phyloP scores from a whole-genome alignment of 1,139 yeast species.

The Saccharomyces pastorianus region DNA sequence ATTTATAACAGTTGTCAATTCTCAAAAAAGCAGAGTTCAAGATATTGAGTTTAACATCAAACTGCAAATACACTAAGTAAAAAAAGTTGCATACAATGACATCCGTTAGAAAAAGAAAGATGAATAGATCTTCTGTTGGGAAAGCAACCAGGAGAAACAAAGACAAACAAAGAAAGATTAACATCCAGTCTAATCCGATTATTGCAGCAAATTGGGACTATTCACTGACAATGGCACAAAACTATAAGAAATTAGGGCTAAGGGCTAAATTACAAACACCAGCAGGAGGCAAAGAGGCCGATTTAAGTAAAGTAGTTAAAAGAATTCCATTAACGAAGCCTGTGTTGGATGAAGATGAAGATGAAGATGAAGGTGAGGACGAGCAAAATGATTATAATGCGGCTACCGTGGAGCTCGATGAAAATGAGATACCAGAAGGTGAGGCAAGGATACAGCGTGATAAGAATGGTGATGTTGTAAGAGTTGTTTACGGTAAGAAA shows the following conservation, averaged over 20 bases:
- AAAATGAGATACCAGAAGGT: conserved; percentile 56
- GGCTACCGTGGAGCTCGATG: conserved; percentile 43
- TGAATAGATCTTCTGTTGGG: conserved; percentile 60
- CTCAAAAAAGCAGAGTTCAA: background rate
- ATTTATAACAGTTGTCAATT: background rate
- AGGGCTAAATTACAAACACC: conserved; percentile 54
- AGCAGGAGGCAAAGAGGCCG: conserved; percentile 61
- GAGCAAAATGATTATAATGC: conserved; percentile 30
- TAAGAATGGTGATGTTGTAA: conserved; percentile 59
- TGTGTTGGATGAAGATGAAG: conserved; percentile 34
- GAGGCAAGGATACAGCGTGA: conserved; percentile 78
- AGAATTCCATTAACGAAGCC: conserved; percentile 17
- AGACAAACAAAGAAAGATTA: conserved; percentile 57
- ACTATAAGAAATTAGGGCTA: conserved; percentile 71
- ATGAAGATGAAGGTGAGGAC: conserved; percentile 32
- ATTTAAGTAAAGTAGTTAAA: conserved; percentile 30
- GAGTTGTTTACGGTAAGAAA: conserved; percentile 63
- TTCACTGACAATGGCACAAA: conserved; percentile 70
- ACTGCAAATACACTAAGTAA: background rate
- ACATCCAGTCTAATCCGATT: conserved; percentile 64
- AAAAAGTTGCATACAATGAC: conserved; percentile 41
- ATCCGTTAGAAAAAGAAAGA: conserved; percentile 81
- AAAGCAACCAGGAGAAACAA: conserved; percentile 63
- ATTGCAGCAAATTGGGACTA: conserved; percentile 90
- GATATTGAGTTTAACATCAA: background rate